phyloP scores from a whole-genome alignment of 1,284 basidiomycete genomes.

The Vanrija sp. region DNA sequence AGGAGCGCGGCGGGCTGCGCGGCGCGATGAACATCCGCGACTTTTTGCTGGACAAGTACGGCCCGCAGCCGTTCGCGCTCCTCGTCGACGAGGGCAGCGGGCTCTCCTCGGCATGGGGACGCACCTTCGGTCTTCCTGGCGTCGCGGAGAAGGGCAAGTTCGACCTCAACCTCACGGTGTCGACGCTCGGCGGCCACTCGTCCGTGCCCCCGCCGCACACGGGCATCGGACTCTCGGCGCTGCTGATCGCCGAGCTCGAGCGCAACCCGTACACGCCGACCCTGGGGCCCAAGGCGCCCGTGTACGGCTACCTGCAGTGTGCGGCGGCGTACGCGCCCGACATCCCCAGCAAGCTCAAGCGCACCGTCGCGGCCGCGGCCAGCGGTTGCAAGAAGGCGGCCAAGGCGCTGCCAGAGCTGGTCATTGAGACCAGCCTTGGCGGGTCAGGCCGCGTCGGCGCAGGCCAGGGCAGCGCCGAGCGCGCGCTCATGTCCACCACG shows the following conservation, averaged over 20 bases:
- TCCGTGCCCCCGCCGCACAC: conserved; percentile 34
- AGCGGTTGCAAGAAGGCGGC: conserved; percentile 5
- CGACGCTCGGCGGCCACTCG: conserved; percentile 26
- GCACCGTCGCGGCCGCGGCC: conserved; percentile 2
- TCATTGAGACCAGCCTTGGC: conserved; percentile 19
- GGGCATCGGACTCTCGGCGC: conserved; percentile 26
- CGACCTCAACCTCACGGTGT: conserved; percentile 20
- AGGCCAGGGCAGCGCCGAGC: not conserved
- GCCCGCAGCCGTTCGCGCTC: conserved; percentile 16
- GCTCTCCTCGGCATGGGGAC: conserved; percentile 10
- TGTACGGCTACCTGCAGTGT: conserved; percentile 18
- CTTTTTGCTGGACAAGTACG: conserved; percentile 18
- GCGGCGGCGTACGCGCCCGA: conserved; percentile 10
- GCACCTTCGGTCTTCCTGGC: conserved; percentile 50
- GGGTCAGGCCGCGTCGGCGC: conserved; percentile 11
- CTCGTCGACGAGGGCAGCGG: conserved; percentile 29
- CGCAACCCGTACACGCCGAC: conserved; percentile 6
- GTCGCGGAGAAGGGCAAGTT: conserved; percentile 24
- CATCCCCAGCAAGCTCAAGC: conserved; percentile 6
- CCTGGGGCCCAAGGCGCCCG: conserved; percentile 10
- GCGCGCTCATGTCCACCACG: conserved; percentile 23
- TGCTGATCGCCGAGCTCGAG: conserved; percentile 23
- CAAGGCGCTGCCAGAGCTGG: conserved; percentile 1
- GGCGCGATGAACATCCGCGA: conserved; percentile 17
- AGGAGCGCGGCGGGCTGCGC: conserved; percentile 48